phyloP scores from a whole-genome alignment of 140 eudicot genomes.

The Erigeron philadelphicus region DNA sequence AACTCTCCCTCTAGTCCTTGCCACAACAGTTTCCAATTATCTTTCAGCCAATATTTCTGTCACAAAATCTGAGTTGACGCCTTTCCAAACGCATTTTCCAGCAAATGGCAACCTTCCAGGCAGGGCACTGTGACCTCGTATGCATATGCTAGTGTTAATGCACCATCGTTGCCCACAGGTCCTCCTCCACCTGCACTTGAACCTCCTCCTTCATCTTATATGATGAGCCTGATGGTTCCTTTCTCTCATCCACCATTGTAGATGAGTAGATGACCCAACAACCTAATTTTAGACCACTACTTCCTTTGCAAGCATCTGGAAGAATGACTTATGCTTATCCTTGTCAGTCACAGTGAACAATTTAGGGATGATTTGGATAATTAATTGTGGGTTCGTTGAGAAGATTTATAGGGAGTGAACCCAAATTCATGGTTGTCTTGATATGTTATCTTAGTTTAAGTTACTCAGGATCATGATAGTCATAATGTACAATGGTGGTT shows the following conservation, averaged over 20 bases:
- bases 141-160: slow-evolving; percentile 33
- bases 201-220: slow-evolving; percentile 64
- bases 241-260: slow-evolving; percentile 48
- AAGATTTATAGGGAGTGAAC: not conserved
- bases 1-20: no score
- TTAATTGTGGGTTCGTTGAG: slow-evolving; percentile 5
- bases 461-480: slow-evolving; percentile 21
- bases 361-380: no score
- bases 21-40: no score
- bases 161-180: slow-evolving; percentile 46
- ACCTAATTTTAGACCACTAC: slow-evolving; percentile 48
- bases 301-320: slow-evolving; percentile 52
- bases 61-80: no score
- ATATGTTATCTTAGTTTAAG: slow-evolving; percentile 2
- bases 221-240: slow-evolving; percentile 67
- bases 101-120: slow-evolving; percentile 55
- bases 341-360: slow-evolving; percentile 47
- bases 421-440: slow-evolving; percentile 19
- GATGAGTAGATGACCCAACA: slow-evolving; percentile 34
- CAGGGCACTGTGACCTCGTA: slow-evolving; percentile 41
- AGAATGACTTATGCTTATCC: slow-evolving; percentile 62
- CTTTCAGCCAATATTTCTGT: no score
- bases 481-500: slow-evolving; percentile 28
- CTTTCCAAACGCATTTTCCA: no score
- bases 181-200: slow-evolving; percentile 42